phyloP scores from a whole-genome alignment of 495 filamentous ascomycete species.

The Margaritispora aquatica region DNA sequence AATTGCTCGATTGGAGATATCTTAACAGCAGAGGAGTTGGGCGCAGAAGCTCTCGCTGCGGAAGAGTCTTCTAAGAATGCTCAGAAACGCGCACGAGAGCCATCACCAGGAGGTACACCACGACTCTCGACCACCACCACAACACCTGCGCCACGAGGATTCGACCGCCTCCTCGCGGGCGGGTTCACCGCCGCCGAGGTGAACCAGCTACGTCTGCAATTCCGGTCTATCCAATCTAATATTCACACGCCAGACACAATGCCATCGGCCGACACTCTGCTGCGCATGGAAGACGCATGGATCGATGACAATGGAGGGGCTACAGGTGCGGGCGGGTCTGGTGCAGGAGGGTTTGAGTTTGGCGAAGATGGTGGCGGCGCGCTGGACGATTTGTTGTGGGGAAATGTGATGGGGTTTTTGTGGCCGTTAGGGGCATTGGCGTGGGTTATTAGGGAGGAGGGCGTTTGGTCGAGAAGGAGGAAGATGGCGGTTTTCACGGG shows the following conservation, averaged over 20 bases:
- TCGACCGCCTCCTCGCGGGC: slow-evolving; percentile 74
- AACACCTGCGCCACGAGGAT: slow-evolving; percentile 71
- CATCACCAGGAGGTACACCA: slow-evolving; percentile 6
- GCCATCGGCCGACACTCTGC: slow-evolving; percentile 52
- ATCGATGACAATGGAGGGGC: slow-evolving; percentile 62
- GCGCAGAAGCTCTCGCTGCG: slow-evolving; percentile 49
- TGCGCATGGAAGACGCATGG: slow-evolving; percentile 82
- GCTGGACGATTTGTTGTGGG: slow-evolving; percentile 81
- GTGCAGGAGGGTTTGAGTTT: slow-evolving; percentile 24
- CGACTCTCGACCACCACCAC: slow-evolving; percentile 27
- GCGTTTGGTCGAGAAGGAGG: slow-evolving; percentile 77
- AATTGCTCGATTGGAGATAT: slow-evolving; percentile 83
- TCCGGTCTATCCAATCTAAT: slow-evolving; percentile 68
- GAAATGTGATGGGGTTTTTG: slow-evolving; percentile 86
- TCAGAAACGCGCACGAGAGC: slow-evolving; percentile 14
- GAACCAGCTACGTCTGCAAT: slow-evolving; percentile 74
- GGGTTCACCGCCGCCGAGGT: slow-evolving; percentile 82
- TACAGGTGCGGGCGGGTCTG: slow-evolving; percentile 14
- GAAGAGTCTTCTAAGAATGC: slow-evolving; percentile 11
- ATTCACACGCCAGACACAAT: slow-evolving; percentile 80
- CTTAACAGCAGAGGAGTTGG: slow-evolving; percentile 61
- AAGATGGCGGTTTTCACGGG: slow-evolving; percentile 80
- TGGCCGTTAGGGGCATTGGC: slow-evolving; percentile 83
- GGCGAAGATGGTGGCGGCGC: slow-evolving; percentile 32
- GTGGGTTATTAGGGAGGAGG: slow-evolving; percentile 83